Percentiles rank a stretch among this genome's conserved stretches.
phyloP scores from a whole-genome alignment of 2,329 filamentous ascomycete genomes.

The Microcyclospora tardicrescens region DNA sequence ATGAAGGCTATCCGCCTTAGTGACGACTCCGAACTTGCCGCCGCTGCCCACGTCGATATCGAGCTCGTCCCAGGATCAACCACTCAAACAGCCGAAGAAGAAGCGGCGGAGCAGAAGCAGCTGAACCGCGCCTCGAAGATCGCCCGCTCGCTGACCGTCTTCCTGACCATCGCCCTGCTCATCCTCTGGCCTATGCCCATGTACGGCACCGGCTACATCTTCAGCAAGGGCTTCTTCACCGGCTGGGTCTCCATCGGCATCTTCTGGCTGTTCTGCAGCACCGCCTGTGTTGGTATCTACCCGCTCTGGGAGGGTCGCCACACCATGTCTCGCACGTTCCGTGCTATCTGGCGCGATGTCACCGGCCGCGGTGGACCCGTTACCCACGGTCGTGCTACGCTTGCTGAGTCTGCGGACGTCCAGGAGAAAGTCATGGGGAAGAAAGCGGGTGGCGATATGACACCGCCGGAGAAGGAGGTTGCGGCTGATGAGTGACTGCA shows the following conservation, averaged over 20 bases:
- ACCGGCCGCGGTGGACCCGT: slow-evolving; percentile 25
- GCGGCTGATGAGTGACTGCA: too few relatives aligned
- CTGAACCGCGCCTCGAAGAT: slow-evolving; percentile 35
- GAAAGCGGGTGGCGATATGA: slow-evolving; percentile 6
- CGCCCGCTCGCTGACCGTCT: slow-evolving; percentile 44
- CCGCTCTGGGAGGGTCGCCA: slow-evolving; percentile 66
- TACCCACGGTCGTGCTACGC: slow-evolving; percentile 19
- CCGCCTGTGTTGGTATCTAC: slow-evolving; percentile 64
- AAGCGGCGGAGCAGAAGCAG: slow-evolving; percentile 29
- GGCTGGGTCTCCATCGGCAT: slow-evolving; percentile 47
- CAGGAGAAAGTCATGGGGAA: slow-evolving; percentile 14
- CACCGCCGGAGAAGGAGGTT: too few relatives aligned
- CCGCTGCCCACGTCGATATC: slow-evolving; percentile 49
- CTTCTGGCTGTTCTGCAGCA: slow-evolving; percentile 64
- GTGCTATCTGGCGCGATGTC: slow-evolving; percentile 49
- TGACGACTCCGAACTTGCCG: slow-evolving; percentile 62
- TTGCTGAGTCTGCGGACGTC: slow-evolving; percentile 16
- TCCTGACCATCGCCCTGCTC: slow-evolving; percentile 54
- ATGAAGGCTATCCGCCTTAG: slow-evolving; percentile 69
- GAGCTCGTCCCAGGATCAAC: slow-evolving; percentile 48
- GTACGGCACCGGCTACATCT: slow-evolving; percentile 72
- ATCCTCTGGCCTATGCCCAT: slow-evolving; percentile 88
- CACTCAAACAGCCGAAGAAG: slow-evolving; percentile 24
- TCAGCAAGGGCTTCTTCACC: slow-evolving; percentile 62
- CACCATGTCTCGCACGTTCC: slow-evolving; percentile 50